Evolutionary conservation across 2,329 filamentous ascomycete genomes (phyloP).

Genomic region (Periconia sp.): DNA sequence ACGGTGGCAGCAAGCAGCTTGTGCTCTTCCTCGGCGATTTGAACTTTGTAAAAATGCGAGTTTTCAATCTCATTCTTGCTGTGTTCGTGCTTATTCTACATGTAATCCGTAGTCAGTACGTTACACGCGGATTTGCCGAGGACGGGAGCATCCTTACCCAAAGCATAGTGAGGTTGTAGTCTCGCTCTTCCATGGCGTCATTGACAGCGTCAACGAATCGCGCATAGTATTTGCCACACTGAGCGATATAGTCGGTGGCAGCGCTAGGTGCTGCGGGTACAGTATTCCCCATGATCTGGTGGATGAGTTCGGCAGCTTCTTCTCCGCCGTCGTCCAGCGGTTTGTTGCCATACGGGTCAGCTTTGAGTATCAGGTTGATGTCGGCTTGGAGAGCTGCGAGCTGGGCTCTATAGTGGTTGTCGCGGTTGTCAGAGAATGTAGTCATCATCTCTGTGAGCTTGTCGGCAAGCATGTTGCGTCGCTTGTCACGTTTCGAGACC

Average conservation of each 20-base stretch:
- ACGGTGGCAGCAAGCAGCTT: slow-evolving; percentile 60
- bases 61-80: slow-evolving; percentile 58
- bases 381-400: slow-evolving; percentile 90
- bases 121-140: not conserved
- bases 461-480: slow-evolving; percentile 79
- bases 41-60: slow-evolving; percentile 60
- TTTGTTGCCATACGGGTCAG: slow-evolving; percentile 75
- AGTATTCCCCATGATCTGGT: slow-evolving; percentile 45
- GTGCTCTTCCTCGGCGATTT: slow-evolving; percentile 65
- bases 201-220: slow-evolving; percentile 87
- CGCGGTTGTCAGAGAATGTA: slow-evolving; percentile 77
- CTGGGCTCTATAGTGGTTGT: slow-evolving; percentile 84
- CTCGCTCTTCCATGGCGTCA: slow-evolving; percentile 82
- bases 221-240: slow-evolving; percentile 78
- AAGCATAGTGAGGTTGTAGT: slow-evolving; percentile 78
- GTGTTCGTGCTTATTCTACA: slow-evolving; percentile 59
- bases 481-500: slow-evolving; percentile 85
- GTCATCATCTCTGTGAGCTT: slow-evolving; percentile 74
- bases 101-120: slow-evolving; percentile 14
- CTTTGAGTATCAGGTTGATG: slow-evolving; percentile 80
- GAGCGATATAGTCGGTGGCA: slow-evolving; percentile 67
- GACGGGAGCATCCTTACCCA: slow-evolving; percentile 60
- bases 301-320: slow-evolving; percentile 64
- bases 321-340: slow-evolving; percentile 68
- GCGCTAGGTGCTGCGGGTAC: slow-evolving; percentile 50